Evolutionary conservation across 139 green algal species (phyloP).

Genomic region (Pleodorina starrii): DNA sequence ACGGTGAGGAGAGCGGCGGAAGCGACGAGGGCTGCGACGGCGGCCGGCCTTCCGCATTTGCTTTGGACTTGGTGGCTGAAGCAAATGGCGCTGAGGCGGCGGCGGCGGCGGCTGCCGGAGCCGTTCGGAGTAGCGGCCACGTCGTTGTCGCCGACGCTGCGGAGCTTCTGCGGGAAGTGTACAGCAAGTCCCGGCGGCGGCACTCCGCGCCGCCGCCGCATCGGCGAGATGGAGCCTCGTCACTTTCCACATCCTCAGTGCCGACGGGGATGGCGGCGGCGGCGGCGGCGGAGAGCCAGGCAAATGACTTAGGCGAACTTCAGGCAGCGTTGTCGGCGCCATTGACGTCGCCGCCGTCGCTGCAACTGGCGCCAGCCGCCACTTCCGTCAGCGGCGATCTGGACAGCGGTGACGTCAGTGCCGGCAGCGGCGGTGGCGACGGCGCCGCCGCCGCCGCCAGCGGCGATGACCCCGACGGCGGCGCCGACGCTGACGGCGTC

Average conservation of each 20-base stretch:
- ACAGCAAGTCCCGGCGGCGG: neutral
- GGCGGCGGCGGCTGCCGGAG: neutral
- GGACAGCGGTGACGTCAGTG: neutral
- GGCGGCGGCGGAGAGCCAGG: neutral
- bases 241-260: too few relatives aligned
- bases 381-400: neutral
- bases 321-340: neutral
- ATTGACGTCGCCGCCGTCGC: neutral
- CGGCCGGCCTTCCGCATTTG: neutral
- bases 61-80: neutral
- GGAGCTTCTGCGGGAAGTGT: conserved; percentile 1
- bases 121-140: neutral
- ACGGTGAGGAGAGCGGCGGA: neutral
- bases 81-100: neutral
- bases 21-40: neutral
- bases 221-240: neutral
- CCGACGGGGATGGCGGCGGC: neutral
- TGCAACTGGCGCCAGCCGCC: neutral
- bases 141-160: neutral
- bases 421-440: neutral
- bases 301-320: neutral
- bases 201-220: conserved; percentile 19
- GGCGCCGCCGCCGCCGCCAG: neutral
- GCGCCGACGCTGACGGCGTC: neutral
- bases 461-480: neutral